Evolutionary conservation across 345 rosid genomes (phyloP), one percentile per base, ranked within the genome.

Genomic region (Adansonia digitata): DNA sequence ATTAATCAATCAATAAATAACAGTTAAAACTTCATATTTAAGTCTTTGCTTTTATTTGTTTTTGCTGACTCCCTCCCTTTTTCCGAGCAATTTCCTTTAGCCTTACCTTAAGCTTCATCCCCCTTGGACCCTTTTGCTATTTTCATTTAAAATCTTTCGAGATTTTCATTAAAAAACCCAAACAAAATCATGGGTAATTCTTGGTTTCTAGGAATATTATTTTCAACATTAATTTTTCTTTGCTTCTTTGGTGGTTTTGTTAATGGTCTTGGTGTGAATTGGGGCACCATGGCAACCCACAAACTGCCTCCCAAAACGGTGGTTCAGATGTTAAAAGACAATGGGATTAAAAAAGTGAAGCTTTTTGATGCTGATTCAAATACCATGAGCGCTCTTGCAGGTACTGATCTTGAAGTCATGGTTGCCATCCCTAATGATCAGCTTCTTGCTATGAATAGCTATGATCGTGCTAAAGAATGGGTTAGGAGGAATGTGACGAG

Each of bases 351-450:
- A 60, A 94, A 91, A 71, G 95, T 90, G 35, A 94, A 94, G 86
- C 92, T 94, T 73, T 94, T 94, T 77, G 97, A 92, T 74, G 88
- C 97, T 8, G 92, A 86, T 81, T 60, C 73, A 48, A 76, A 14
- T 56, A 88, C 97, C 46, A 85, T 94, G 90, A 68, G 29, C 63
- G 91, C 97, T 37, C 98, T 94, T 56, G 82, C 92, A 11, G 97
- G 94, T 5, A 51, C 86, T 42, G 86, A 77, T n/a, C 79, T 94
- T 35, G 95, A 94, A 81, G 97, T 94, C 42, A 92, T 94, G 98
- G 94, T 92, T 12, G 98, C 94, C 7, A 92, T 92, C 69, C 98
- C 98, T 2, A 94, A 94, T 63, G 93, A 92, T 74, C 92, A 88
- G 79, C 94, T 94, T 62, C 75, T 72, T 26, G 79, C 73, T 63